A percentile compares a stretch with the other conserved stretches of the same genome.
Conservation (phyloP, 768 basidiomycete genomes). For the Leccinum barrowsii region DNA sequence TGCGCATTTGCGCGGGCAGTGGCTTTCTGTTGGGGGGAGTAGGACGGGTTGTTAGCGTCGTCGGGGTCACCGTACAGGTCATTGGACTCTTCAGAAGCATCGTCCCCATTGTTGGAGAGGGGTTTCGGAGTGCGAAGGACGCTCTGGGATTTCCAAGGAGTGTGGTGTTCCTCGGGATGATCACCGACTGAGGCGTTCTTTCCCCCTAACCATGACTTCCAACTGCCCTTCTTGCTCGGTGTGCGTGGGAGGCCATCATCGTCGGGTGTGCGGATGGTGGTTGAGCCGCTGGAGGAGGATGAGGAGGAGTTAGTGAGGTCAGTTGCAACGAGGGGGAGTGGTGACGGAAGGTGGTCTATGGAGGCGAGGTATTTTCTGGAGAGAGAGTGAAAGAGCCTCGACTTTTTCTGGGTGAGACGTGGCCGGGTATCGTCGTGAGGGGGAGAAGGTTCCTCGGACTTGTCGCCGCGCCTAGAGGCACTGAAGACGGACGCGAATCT, state of each 20-base stretch:
- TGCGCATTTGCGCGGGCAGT: conserved; percentile 39
- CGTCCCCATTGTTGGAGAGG: conserved; percentile 28
- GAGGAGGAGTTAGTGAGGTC: conserved; percentile 51
- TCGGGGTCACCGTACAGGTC: conserved; percentile 29
- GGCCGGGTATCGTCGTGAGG: conserved; percentile 15
- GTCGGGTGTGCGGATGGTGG: conserved; percentile 54
- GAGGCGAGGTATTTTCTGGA: conserved; percentile 25
- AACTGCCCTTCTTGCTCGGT: conserved; percentile 44
- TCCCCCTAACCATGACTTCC: conserved; percentile 54
- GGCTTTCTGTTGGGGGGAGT: conserved; percentile 26
- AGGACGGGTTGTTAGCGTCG: conserved; percentile 10
- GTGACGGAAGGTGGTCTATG: conserved; percentile 14
- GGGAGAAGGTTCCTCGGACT: conserved; percentile 18
- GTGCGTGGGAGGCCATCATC: conserved; percentile 44
- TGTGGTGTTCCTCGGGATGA: conserved; percentile 23
- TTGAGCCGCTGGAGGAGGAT: conserved; percentile 57
- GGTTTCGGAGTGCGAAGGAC: conserved; percentile 21
- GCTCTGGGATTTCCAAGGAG: conserved; percentile 29
- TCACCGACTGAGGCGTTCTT: conserved; percentile 32
- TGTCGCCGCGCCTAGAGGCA: conserved; percentile 35
- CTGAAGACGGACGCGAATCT: conserved; percentile 62
- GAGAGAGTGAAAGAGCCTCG: conserved; percentile 24
- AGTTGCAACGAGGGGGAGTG: conserved; percentile 22
- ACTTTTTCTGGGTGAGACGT: conserved; percentile 22
- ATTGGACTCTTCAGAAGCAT: conserved; percentile 37